Evolutionary conservation across 208 protist species (phyloP), one percentile per base, ranked within the genome.

Genomic region (Leishmania guyanensis): DNA sequence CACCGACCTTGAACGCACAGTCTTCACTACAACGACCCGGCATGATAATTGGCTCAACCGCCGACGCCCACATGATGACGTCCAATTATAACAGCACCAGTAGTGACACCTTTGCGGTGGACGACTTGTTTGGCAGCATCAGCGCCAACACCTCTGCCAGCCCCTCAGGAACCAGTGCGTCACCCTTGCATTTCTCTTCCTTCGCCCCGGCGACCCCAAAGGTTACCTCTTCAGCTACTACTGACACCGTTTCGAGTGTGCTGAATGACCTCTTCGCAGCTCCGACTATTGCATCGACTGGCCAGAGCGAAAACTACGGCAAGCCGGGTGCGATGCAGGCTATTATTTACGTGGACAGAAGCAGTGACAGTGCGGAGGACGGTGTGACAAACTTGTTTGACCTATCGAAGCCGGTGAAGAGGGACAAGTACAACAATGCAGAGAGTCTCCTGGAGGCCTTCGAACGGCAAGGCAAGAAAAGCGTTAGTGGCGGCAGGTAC

Each of bases 401-500:
- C 82, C 83, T 94, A 10, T 92, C 92, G 4, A 87, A 86, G 73
- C 86, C 90, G 10, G 77, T 83, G 60, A 81, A 90, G 77, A 84
- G 73, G 66, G 75, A 87, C 29, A 85, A 69, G 73, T 90, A 94
- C 86, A 77, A 81, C 51, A 90, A 90, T 76, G 89, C 86, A 16
- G 86, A 89, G 66, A 91, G 86, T n/a, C 82, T 94, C 50, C 84
- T 97, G 14, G 89, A 93, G 36, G 89, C 85, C 17, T 98, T 96
- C 75, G 92, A 94, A 70, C 82, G 84, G 54, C 84, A 91, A 51
- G 88, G 86, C 12, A 92, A 92, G 81, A 85, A 83, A 33, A 68
- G 64, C 29, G 74, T 10, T 6, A 43, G 65, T 70, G 65, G 29
- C 58, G 65, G 16, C 65, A 72, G 29, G 29, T 36, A 65, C 60